Conservation (phyloP, 2,329 filamentous ascomycete species). For the Monosporascus sp. region DNA sequence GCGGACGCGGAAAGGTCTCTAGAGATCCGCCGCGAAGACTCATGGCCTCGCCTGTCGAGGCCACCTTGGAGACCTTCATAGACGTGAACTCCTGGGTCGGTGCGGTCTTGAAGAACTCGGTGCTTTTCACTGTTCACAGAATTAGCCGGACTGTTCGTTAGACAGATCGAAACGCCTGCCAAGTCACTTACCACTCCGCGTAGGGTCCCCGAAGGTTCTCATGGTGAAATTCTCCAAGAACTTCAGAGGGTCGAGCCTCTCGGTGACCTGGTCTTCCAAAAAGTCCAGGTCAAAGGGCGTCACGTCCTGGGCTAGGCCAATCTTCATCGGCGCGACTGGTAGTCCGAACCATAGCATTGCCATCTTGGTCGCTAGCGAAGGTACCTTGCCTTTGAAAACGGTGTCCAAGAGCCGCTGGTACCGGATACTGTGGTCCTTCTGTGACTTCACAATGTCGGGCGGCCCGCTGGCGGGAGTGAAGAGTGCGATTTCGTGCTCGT, state of each 20-base stretch:
- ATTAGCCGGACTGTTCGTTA: background rate
- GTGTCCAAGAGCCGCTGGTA: constrained; percentile 26
- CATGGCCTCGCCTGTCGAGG: background rate
- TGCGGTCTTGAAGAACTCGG: background rate
- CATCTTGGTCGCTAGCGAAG: constrained; percentile 35
- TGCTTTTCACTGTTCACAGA: background rate
- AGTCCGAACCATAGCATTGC: constrained; percentile 43
- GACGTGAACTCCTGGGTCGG: background rate
- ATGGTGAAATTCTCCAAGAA: constrained; percentile 17
- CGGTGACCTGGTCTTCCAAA: background rate
- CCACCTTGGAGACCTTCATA: background rate
- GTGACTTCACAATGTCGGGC: constrained; percentile 24
- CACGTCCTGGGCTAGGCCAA: constrained; percentile 10
- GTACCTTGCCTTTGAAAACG: constrained; percentile 23
- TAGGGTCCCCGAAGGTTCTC: constrained; percentile 6
- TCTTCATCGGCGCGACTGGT: constrained; percentile 35
- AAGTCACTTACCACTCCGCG: constrained; percentile 5
- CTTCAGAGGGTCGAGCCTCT: constrained; percentile 10
- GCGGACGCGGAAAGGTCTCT: background rate
- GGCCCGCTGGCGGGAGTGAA: constrained; percentile 24
- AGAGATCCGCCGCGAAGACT: constrained; percentile 11
- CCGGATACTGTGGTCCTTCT: constrained; percentile 24
- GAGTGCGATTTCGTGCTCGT: constrained; percentile 27
- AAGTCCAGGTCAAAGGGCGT: constrained; percentile 8
- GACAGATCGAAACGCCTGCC: background rate